These are phyloP conservation scores for Lonicera japonica DNA, from an alignment of 129 eudicot species.

Conservation along the genomic window DNA sequence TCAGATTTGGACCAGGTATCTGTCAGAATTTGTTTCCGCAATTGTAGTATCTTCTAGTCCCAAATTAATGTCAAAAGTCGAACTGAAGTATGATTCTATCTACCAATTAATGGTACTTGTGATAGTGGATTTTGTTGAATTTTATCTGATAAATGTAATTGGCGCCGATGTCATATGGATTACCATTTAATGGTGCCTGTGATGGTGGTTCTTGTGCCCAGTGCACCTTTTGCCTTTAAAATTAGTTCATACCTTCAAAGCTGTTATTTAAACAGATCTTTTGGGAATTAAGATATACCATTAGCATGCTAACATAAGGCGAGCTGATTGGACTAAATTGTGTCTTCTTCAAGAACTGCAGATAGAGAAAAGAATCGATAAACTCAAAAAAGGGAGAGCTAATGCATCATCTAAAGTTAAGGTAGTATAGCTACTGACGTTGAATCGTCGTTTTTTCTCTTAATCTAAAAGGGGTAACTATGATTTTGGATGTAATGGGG, in stretches of 20 bases:
- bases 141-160: no score
- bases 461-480: not conserved
- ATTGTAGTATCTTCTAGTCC: not conserved
- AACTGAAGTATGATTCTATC: not conserved
- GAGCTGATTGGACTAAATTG: conserved; percentile 37
- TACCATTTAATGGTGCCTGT: no score
- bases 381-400: conserved; percentile 75
- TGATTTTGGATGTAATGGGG: not conserved
- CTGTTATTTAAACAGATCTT: not conserved
- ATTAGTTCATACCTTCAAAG: not conserved
- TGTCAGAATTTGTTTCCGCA: not conserved
- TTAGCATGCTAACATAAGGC: conserved; percentile 11
- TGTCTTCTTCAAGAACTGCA: conserved; percentile 51
- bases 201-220: not conserved
- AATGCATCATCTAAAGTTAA: conserved; percentile 74
- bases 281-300: not conserved
- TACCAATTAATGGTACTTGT: no score
- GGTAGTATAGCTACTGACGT: no score
- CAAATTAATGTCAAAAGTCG: not conserved
- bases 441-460: not conserved
- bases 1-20: conserved; percentile 95
- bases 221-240: not conserved
- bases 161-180: no score
- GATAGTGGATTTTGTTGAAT: no score
- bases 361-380: conserved; percentile 96